Evolutionary conservation across 768 basidiomycete species (phyloP).

Genomic region (Phaeotremella skinneri): DNA sequence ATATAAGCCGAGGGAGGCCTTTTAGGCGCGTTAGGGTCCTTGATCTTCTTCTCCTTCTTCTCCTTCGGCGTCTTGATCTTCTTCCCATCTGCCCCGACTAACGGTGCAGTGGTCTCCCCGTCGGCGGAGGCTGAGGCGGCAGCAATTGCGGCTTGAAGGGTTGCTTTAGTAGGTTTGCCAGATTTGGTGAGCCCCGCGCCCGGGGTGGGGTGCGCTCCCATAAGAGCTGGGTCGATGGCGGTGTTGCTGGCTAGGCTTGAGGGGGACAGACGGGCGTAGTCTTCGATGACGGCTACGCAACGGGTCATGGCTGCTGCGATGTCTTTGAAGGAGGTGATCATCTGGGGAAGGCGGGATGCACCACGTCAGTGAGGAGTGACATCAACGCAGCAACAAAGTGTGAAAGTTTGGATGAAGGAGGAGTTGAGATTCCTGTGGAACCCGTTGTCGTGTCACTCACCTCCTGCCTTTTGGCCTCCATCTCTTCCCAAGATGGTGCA

Average conservation of each 20-base stretch:
- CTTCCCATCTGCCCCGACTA: neutral
- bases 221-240: slow-evolving; percentile 6
- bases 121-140: slow-evolving; percentile 1
- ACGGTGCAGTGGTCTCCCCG: slow-evolving; percentile 2
- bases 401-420: neutral
- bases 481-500: slow-evolving; percentile 38
- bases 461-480: slow-evolving; percentile 46
- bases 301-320: slow-evolving; percentile 42
- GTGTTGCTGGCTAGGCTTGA: slow-evolving; percentile 14
- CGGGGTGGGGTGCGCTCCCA: slow-evolving; percentile 3
- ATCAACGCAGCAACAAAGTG: neutral
- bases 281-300: slow-evolving; percentile 42
- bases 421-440: neutral
- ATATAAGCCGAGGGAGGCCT: slow-evolving; percentile 90
- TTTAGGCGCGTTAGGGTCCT: slow-evolving; percentile 92
- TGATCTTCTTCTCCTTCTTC: slow-evolving; percentile 65
- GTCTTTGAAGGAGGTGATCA: slow-evolving; percentile 47
- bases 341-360: slow-evolving; percentile 25
- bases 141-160: slow-evolving; percentile 2
- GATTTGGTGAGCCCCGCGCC: neutral
- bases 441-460: slow-evolving; percentile 22
- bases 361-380: slow-evolving; percentile 4
- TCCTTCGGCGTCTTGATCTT: slow-evolving; percentile 30
- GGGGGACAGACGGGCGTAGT: slow-evolving; percentile 40
- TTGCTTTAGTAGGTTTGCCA: neutral